These are phyloP conservation scores for Aspergillus sp. DNA, from an alignment of 2,329 filamentous ascomycete species.

Conservation along the genomic window DNA sequence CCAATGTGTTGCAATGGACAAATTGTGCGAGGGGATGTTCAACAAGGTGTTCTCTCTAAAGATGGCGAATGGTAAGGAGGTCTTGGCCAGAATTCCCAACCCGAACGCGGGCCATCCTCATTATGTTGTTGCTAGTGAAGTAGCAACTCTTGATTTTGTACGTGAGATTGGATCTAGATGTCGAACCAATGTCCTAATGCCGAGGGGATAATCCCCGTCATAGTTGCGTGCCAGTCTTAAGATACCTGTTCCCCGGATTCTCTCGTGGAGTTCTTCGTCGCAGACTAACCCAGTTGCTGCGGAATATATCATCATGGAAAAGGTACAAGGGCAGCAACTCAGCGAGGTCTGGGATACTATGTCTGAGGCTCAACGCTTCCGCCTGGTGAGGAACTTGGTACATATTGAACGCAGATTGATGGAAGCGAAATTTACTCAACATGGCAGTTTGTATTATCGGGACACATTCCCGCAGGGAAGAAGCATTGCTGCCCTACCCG, in stretches of 20 bases:
- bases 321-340: slow-evolving; percentile 18
- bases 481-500: too few relatives aligned
- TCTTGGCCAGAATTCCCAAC: slow-evolving; percentile 23
- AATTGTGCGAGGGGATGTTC: slow-evolving; percentile 28
- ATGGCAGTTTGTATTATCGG: slow-evolving; percentile 25
- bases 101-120: slow-evolving; percentile 18
- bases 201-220: too few relatives aligned
- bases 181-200: too few relatives aligned
- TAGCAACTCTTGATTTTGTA: slow-evolving; percentile 27
- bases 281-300: slow-evolving; percentile 20
- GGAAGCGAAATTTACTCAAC: slow-evolving; percentile 7
- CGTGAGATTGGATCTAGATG: not conserved
- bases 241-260: slow-evolving; percentile 22
- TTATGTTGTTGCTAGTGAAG: slow-evolving; percentile 23
- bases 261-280: slow-evolving; percentile 19
- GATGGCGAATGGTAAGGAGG: slow-evolving; percentile 16
- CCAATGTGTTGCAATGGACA: slow-evolving; percentile 32
- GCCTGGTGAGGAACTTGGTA: slow-evolving; percentile 21
- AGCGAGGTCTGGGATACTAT: slow-evolving; percentile 22
- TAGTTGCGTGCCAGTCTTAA: slow-evolving; percentile 21
- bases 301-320: slow-evolving; percentile 28
- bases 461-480: too few relatives aligned
- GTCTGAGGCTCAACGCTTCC: slow-evolving; percentile 19
- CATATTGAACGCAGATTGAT: slow-evolving; percentile 19
- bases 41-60: slow-evolving; percentile 32